phyloP scores from a whole-genome alignment of 169 alveolate genomes.

The Eimeria maxima region DNA sequence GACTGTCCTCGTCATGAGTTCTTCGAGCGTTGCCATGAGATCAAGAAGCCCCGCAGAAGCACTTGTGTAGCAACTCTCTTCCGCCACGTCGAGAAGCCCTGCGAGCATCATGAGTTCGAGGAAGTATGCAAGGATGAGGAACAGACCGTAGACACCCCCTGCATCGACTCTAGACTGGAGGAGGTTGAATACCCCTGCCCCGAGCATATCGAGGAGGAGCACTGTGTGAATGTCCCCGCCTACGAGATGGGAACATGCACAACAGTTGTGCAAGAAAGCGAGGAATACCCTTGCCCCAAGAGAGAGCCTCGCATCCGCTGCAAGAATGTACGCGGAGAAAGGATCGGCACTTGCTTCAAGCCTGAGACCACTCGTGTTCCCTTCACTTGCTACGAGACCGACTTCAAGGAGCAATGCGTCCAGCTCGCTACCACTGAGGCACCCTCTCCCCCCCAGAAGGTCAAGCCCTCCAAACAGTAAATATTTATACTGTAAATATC shows the following conservation, averaged over 20 bases:
- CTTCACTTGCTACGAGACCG: constrained; percentile 81
- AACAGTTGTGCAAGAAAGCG: constrained; percentile 73
- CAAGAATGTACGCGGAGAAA: constrained; percentile 45
- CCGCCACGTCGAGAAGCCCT: constrained; percentile 73
- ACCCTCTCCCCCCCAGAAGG: constrained; percentile 71
- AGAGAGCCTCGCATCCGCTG: constrained; percentile 76
- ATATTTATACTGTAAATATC: neutral
- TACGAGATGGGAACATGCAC: constrained; percentile 83
- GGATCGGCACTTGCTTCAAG: constrained; percentile 79
- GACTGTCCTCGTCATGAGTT: constrained; percentile 76
- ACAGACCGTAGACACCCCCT: constrained; percentile 65
- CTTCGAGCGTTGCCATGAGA: constrained; percentile 76
- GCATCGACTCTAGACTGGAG: constrained; percentile 50
- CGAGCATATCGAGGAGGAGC: constrained; percentile 76
- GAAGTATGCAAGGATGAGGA: constrained; percentile 61
- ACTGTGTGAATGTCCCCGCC: constrained; percentile 79
- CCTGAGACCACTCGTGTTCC: constrained; percentile 72
- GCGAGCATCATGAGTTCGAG: constrained; percentile 60
- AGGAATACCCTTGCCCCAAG: constrained; percentile 80
- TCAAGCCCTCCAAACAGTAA: constrained; percentile 38
- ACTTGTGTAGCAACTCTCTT: constrained; percentile 68
- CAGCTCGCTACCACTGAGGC: constrained; percentile 79
- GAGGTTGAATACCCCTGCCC: constrained; percentile 79
- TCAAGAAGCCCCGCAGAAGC: constrained; percentile 67
- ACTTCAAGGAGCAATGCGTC: constrained; percentile 76